A percentile compares a stretch with the other conserved stretches of the same genome.
Evolutionary conservation across 768 basidiomycete species (phyloP).

Genomic region (Auricularia auricula-judae): DNA sequence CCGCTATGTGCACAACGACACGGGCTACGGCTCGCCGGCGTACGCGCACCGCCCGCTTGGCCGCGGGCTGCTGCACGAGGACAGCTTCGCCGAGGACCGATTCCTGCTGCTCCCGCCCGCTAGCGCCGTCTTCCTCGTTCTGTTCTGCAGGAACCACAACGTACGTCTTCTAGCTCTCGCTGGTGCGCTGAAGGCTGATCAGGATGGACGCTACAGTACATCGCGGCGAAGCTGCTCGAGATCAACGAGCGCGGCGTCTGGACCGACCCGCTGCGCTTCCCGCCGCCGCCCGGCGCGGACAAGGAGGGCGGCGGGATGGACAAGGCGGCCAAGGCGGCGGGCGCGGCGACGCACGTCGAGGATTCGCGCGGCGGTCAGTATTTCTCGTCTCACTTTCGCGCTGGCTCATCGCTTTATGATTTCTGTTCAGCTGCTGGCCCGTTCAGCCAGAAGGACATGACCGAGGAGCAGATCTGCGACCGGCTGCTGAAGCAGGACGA

Average conservation of each 20-base stretch:
- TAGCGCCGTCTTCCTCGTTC: conserved; percentile 59
- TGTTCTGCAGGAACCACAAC: conserved; percentile 88
- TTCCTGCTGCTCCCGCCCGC: conserved; percentile 71
- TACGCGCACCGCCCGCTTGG: conserved; percentile 25
- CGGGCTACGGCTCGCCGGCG: background rate
- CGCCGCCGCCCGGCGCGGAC: background rate
- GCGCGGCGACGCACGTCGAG: background rate
- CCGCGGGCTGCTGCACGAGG: conserved; percentile 53
- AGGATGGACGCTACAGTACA: conserved; percentile 39
- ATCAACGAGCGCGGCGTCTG: conserved; percentile 70
- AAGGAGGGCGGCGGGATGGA: background rate
- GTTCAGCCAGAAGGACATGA: conserved; percentile 12
- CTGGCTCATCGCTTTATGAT: background rate
- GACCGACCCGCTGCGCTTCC: conserved; percentile 31
- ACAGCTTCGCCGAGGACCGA: conserved; percentile 70
- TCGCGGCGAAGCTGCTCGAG: conserved; percentile 63
- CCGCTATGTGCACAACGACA: conserved; percentile 1
- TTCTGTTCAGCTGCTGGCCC: background rate
- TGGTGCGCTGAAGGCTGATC: background rate
- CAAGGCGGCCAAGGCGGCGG: background rate
- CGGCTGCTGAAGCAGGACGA: conserved; percentile 35
- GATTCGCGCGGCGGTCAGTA: background rate
- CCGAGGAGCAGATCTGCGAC: background rate
- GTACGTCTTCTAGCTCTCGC: conserved; percentile 29
- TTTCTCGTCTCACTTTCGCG: background rate